These are phyloP conservation scores for Barnettozyma sucrosica DNA, from an alignment of 805 yeast species.

Conservation along the genomic window DNA sequence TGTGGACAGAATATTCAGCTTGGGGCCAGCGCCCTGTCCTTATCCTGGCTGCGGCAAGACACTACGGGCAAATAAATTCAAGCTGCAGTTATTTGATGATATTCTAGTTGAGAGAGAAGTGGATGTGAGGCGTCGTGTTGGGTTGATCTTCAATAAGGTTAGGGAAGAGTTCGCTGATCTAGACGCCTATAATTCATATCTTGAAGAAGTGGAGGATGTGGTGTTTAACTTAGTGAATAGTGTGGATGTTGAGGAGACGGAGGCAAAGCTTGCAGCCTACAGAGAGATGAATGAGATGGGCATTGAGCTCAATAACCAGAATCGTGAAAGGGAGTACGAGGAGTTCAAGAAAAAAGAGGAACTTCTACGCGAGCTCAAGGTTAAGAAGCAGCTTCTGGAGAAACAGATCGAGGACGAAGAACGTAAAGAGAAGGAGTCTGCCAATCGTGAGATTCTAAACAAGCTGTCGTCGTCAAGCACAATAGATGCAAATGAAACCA, in stretches of 20 bases:
- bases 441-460: slow-evolving; percentile 52
- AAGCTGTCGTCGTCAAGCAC: slow-evolving; percentile 39
- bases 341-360: slow-evolving; percentile 58
- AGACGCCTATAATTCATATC: slow-evolving; percentile 63
- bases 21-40: slow-evolving; percentile 97
- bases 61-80: slow-evolving; percentile 82
- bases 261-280: slow-evolving; percentile 57
- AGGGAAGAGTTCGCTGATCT: slow-evolving; percentile 61
- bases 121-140: slow-evolving; percentile 77
- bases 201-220: slow-evolving; percentile 79
- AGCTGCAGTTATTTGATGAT: slow-evolving; percentile 90
- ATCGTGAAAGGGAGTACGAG: slow-evolving; percentile 65
- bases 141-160: slow-evolving; percentile 72
- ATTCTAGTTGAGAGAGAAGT: slow-evolving; percentile 86
- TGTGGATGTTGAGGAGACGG: slow-evolving; percentile 63
- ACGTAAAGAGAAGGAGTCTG: slow-evolving; percentile 44
- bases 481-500: slow-evolving; percentile 39
- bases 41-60: slow-evolving; percentile 86
- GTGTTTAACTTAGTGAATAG: slow-evolving; percentile 71
- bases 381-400: slow-evolving; percentile 45
- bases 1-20: slow-evolving; percentile 87
- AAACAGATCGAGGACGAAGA: slow-evolving; percentile 61
- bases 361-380: slow-evolving; percentile 61
- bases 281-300: slow-evolving; percentile 69
- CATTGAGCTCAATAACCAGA: slow-evolving; percentile 70